These are phyloP conservation scores for Salvia sclarea DNA, from an alignment of 305 asterid genomes.

Conservation along the genomic window DNA sequence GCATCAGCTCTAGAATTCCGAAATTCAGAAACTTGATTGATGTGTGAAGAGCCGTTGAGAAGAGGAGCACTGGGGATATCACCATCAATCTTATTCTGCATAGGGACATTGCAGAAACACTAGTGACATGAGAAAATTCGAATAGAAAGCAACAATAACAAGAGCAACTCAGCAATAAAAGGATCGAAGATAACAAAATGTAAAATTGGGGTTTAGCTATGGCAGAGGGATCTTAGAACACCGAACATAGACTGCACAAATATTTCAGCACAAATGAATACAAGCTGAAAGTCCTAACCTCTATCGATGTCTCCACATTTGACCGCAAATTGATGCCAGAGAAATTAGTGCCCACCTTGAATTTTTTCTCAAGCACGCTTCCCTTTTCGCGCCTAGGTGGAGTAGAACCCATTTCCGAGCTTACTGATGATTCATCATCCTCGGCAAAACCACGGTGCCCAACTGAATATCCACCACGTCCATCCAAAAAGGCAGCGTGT, in stretches of 20 bases:
- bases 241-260: not conserved
- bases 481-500: slow-evolving; percentile 24
- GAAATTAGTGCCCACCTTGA: slow-evolving; percentile 35
- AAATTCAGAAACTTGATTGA: slow-evolving; percentile 44
- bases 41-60: slow-evolving; percentile 36
- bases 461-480: slow-evolving; percentile 21
- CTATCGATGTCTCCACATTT: slow-evolving; percentile 37
- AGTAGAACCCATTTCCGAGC: slow-evolving; percentile 45
- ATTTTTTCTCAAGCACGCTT: slow-evolving; percentile 29
- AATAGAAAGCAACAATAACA: not conserved
- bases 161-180: not conserved
- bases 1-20: slow-evolving; percentile 35
- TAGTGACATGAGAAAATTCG: slow-evolving; percentile 15
- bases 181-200: not conserved
- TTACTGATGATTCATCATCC: slow-evolving; percentile 41
- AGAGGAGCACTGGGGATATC: slow-evolving; percentile 91
- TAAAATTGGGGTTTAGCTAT: slow-evolving; percentile 6
- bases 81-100: slow-evolving; percentile 40
- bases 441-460: slow-evolving; percentile 31
- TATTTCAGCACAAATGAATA: not conserved
- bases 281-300: slow-evolving; percentile 41
- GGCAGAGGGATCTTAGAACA: not conserved
- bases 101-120: slow-evolving; percentile 23
- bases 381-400: slow-evolving; percentile 35
- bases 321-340: slow-evolving; percentile 37